Conservation (phyloP, 2,329 filamentous ascomycete species). For the Juglanconis juglandina region DNA sequence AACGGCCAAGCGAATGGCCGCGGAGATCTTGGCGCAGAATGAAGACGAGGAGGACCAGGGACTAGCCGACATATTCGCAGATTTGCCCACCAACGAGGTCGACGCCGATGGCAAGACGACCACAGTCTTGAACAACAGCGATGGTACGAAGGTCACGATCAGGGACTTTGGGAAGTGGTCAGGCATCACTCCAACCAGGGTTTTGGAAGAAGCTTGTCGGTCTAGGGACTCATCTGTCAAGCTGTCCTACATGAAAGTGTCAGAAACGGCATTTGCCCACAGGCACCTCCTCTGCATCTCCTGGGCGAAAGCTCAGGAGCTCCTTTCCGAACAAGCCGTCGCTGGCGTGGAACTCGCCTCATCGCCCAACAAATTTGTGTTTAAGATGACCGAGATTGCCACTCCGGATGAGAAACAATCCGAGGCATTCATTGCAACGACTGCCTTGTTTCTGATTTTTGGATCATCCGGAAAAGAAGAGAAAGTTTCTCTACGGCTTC, state of each 20-base stretch:
- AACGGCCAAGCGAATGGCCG: constrained; percentile 57
- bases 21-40: constrained; percentile 54
- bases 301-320: constrained; percentile 74
- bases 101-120: constrained; percentile 55
- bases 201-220: constrained; percentile 84
- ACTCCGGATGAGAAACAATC: constrained; percentile 77
- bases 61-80: constrained; percentile 55
- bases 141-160: constrained; percentile 58
- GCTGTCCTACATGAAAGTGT: constrained; percentile 66
- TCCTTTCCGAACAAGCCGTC: constrained; percentile 33
- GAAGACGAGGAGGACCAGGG: constrained; percentile 51
- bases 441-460: constrained; percentile 78
- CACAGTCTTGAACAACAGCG: constrained; percentile 50
- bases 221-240: constrained; percentile 70
- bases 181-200: constrained; percentile 70
- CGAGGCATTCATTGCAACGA: constrained; percentile 79
- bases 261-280: constrained; percentile 70
- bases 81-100: constrained; percentile 58
- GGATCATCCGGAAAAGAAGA: constrained; percentile 77
- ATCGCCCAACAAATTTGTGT: constrained; percentile 52
- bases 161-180: constrained; percentile 82
- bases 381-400: constrained; percentile 73
- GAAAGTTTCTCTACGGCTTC: constrained; percentile 75
- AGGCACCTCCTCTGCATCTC: constrained; percentile 70
- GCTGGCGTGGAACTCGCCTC: constrained; percentile 43